Evolutionary conservation across 148 eudicot species (phyloP).

Genomic region (Tetragonia tetragonoides): DNA sequence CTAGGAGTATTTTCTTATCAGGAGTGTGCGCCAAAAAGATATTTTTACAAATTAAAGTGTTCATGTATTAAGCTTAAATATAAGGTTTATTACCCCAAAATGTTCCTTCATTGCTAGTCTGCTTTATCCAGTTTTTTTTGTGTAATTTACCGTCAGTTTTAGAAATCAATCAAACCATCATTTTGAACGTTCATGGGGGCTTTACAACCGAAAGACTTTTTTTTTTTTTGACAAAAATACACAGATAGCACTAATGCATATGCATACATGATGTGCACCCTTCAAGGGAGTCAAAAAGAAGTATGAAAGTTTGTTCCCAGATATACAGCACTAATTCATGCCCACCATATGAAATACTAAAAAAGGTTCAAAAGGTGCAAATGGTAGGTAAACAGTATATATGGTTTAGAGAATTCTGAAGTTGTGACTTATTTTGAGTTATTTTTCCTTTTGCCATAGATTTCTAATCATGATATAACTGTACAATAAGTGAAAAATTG

Average conservation of each 20-base stretch:
- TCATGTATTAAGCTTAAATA: too few species aligned
- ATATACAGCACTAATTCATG: neutral
- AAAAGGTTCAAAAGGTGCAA: neutral
- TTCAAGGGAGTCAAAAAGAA: slow-evolving; percentile 24
- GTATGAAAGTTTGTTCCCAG: slow-evolving; percentile 16
- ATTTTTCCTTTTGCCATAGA: neutral
- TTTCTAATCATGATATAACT: neutral
- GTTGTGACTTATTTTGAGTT: neutral
- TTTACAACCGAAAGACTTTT: neutral
- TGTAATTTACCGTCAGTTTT: too few species aligned
- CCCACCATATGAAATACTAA: neutral
- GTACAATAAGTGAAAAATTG: neutral
- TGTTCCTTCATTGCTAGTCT: too few species aligned
- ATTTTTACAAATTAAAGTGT: too few species aligned
- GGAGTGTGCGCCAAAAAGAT: too few species aligned
- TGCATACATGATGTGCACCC: slow-evolving; percentile 9
- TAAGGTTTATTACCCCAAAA: too few species aligned
- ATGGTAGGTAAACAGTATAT: neutral
- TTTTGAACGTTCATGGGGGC: neutral
- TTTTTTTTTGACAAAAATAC: neutral
- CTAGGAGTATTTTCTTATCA: too few species aligned
- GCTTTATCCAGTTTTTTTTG: too few species aligned
- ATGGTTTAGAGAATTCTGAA: neutral
- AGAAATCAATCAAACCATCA: too few species aligned
- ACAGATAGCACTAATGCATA: neutral